Base-by-base conservation (phyloP, 306 rosid genomes). In the Spatholobus suberectus region DNA sequence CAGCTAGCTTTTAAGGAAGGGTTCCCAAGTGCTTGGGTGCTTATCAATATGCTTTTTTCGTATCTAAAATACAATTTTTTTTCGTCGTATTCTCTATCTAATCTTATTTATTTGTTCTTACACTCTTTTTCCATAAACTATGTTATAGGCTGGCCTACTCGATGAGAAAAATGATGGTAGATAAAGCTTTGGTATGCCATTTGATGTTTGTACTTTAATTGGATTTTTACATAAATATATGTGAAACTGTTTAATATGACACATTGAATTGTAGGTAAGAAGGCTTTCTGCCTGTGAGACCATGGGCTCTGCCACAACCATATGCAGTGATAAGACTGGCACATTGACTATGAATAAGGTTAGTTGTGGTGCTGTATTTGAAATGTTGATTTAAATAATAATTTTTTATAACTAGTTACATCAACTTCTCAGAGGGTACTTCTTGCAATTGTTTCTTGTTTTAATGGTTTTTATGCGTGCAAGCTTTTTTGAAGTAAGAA, bases 281-380 rank as follows among this genome's bases (percentile, higher is more conserved):
- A 94, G 98, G 93, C 97, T 96, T 68, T 92, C 98, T 76, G 98
- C 99, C 13, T 96, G 99, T 85, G 98, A 96, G 91, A 94, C 99
- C 4, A 96, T 96, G 99, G 98, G 99, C 52, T 96, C 99, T 86
- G 99, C 99, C 27, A 94, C 97, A 55, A 96, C 98, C 40, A 96
- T 96, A 35, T 96, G 99, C 82, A 96, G 99, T 81, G 99, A 96
- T 81, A 96, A 96, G 92, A 96, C 99, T 58, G 99, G 99, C 73
- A 96, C 99, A 46, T 90, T 96, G 79, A 96, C 99, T 14, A 51
- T 83, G 90, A 96, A 96, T 83, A 80, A 90, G 98, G 99, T 89
- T 75, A 52, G 82, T 83, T 58, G 23, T 81, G 43, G 13, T 85
- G 74, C 29, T 9, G 72, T 49, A 55, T 80, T 81, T 51, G 63